These are phyloP conservation scores for Leptosphaerulina australis DNA, from an alignment of 2,329 filamentous ascomycete species.

Conservation along the genomic window DNA sequence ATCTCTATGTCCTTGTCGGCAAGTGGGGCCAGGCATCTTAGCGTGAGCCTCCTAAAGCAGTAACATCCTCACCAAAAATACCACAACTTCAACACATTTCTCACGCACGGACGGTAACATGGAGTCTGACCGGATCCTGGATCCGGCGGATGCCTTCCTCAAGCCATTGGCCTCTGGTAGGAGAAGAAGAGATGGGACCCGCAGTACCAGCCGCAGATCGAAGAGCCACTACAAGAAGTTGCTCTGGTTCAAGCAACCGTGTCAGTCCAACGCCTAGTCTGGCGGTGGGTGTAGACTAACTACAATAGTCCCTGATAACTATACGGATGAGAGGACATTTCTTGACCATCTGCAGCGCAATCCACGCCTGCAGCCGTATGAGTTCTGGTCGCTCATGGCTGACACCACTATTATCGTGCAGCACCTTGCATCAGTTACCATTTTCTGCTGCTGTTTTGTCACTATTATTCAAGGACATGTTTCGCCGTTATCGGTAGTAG, in stretches of 20 bases:
- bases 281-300: constrained; percentile 6
- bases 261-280: constrained; percentile 57
- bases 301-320: constrained; percentile 87
- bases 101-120: constrained; percentile 6
- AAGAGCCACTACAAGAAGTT: constrained; percentile 91
- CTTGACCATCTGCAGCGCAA: constrained; percentile 95
- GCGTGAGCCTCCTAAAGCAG: background rate
- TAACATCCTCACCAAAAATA: background rate
- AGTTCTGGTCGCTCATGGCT: constrained; percentile 95
- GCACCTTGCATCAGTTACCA: constrained; percentile 91
- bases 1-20: background rate
- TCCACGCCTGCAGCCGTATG: constrained; percentile 89
- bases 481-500: constrained; percentile 87
- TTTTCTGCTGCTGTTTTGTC: constrained; percentile 93
- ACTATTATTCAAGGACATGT: constrained; percentile 86
- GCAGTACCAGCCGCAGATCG: constrained; percentile 69
- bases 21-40: constrained; percentile 3
- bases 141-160: constrained; percentile 22
- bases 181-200: constrained; percentile 60
- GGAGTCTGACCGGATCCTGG: constrained; percentile 22
- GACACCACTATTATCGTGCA: constrained; percentile 97
- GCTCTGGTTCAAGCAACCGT: constrained; percentile 96
- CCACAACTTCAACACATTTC: background rate
- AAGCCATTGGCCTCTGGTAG: constrained; percentile 23
- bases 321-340: constrained; percentile 95